Evolutionary conservation across 768 basidiomycete genomes (phyloP).

Genomic region (Agaricus blazei): DNA sequence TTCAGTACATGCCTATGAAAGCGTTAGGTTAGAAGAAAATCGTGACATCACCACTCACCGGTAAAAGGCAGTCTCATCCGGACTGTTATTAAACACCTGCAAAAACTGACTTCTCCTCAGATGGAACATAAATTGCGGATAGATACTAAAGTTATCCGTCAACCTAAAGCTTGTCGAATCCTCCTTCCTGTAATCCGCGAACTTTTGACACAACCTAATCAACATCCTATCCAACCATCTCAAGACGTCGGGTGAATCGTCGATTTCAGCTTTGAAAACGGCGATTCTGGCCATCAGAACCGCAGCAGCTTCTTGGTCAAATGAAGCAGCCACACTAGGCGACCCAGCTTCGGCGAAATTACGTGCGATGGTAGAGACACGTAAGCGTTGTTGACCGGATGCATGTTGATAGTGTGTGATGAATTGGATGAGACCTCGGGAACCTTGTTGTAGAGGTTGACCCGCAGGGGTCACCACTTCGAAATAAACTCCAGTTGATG

Average conservation of each 20-base stretch:
- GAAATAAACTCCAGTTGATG: slow-evolving; percentile 91
- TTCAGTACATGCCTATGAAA: slow-evolving; percentile 79
- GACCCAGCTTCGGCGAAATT: slow-evolving; percentile 98
- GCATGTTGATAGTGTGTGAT: slow-evolving; percentile 98
- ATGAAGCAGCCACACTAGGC: slow-evolving; percentile 85
- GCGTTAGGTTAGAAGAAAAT: neutral
- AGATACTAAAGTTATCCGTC: slow-evolving; percentile 95
- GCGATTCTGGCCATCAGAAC: slow-evolving; percentile 99
- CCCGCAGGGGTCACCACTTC: slow-evolving; percentile 98
- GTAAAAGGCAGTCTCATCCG: slow-evolving; percentile 99
- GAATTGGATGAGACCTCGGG: slow-evolving; percentile 94
- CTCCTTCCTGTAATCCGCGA: slow-evolving; percentile 97
- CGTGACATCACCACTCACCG: slow-evolving; percentile 45
- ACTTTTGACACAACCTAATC: slow-evolving; percentile 97
- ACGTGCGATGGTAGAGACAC: slow-evolving; percentile 97
- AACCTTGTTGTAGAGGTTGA: slow-evolving; percentile 83
- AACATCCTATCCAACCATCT: slow-evolving; percentile 99
- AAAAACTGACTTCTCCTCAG: slow-evolving; percentile 94
- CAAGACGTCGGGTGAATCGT: slow-evolving; percentile 94
- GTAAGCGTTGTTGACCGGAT: slow-evolving; percentile 88
- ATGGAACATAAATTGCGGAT: slow-evolving; percentile 99
- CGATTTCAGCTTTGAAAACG: slow-evolving; percentile 98
- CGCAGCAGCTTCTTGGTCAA: slow-evolving; percentile 97
- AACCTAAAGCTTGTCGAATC: slow-evolving; percentile 92
- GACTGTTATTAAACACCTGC: slow-evolving; percentile 99